Base-by-base conservation (phyloP, 2,329 filamentous ascomycete genomes). In the Aspergillus melleus region DNA sequence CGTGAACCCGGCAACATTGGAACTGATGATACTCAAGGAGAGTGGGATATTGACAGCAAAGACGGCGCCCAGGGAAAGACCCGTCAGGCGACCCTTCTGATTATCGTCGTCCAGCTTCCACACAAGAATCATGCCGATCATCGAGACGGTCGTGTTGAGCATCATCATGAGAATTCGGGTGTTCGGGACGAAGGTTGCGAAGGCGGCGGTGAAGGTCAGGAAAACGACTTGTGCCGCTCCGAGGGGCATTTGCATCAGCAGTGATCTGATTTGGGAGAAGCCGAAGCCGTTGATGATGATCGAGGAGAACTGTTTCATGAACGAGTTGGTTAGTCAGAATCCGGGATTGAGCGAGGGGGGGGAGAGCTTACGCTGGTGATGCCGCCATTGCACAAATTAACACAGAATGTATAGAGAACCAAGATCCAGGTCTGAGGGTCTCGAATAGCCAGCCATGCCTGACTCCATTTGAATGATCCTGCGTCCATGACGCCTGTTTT, bases 401-500 rank as follows among this genome's bases (percentile, higher is more conserved):
- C 70, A 42, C 65, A 72, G 5, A 75, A 64, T 0, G 65, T 74
- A 39, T 74, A 74, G 6, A 73, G 26, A 2, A 74, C 69, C 8
- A 74, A 57, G 46, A 71, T 64, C 72, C 72, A 75, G 10, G 71
- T 71, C 53, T 73, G 71, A 8, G 69, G 70, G 50, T 73, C 70
- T 11, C 68, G 69, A 4, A 72, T 52, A 0, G 68, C 68, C 56
- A 67, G 61, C 63, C 73, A 73, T 6, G 79, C 76, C 66, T 81
- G 80, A 54, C 75, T 71, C 68, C 64, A 70, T 57, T 75, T 75
- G 68, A 81, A 81, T 0, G 64, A 61, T 12, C 81, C 76, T 1
- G 73, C 72, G 62, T 84, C 85, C 70, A 84, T 82, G 47, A 85
- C 79, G 6, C 83, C 83, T 57, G 82, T 79, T 42, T 79, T 76